Evolutionary conservation across 73 alveolate genomes (phyloP).

Genomic region (Effrenium voratum): DNA sequence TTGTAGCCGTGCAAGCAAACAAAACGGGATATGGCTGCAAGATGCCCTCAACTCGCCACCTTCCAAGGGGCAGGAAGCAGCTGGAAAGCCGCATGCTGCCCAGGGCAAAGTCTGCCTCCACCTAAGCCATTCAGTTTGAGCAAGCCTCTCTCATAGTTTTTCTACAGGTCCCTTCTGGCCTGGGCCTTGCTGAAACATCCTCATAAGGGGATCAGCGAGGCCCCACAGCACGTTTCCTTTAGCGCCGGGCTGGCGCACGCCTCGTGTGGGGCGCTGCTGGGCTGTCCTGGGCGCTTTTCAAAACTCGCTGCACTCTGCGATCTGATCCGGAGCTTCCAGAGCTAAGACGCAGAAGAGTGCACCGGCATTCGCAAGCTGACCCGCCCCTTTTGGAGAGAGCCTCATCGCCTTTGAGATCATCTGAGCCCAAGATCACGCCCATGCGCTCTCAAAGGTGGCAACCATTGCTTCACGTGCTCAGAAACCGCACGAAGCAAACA

Average conservation of each 20-base stretch:
- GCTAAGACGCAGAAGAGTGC: no score
- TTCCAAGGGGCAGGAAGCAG: conserved; percentile 36
- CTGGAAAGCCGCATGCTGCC: conserved; percentile 74
- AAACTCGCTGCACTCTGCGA: neutral
- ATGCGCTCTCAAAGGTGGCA: no score
- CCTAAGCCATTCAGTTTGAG: neutral
- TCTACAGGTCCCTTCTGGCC: neutral
- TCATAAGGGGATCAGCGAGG: neutral
- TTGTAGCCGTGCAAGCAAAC: neutral
- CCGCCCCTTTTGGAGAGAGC: no score
- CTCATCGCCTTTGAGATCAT: no score
- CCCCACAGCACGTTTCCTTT: neutral
- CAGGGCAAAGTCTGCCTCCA: conserved; percentile 83
- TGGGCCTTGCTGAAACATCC: neutral
- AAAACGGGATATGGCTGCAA: neutral
- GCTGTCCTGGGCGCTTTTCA: neutral
- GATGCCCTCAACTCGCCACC: neutral
- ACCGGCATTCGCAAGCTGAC: no score
- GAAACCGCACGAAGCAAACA: no score
- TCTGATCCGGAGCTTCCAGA: no score
- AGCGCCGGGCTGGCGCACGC: neutral
- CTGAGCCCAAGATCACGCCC: no score
- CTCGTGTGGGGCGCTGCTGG: neutral
- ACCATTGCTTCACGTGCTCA: no score
- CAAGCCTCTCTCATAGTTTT: neutral